phyloP scores from a whole-genome alignment of 495 filamentous ascomycete genomes.

The Neurospora sp. region DNA sequence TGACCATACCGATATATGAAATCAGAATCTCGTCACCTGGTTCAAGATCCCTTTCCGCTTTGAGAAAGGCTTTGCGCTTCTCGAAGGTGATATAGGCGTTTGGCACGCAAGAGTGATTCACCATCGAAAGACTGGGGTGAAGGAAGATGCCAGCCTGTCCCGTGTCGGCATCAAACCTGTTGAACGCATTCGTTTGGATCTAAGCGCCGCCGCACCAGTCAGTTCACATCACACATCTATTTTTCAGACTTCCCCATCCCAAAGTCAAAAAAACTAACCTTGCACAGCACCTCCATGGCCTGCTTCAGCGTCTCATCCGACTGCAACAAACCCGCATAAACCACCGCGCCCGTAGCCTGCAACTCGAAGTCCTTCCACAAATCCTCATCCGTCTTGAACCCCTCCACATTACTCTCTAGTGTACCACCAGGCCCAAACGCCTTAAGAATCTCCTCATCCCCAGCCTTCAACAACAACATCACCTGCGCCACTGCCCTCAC shows the following conservation, averaged over 20 bases:
- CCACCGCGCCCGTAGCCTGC: slow-evolving; percentile 35
- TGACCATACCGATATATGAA: slow-evolving; percentile 38
- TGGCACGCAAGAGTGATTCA: slow-evolving; percentile 45
- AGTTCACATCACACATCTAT: background rate
- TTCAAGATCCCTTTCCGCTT: slow-evolving; percentile 29
- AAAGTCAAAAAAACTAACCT: slow-evolving; percentile 17
- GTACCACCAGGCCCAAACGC: slow-evolving; percentile 16
- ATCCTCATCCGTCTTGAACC: slow-evolving; percentile 10
- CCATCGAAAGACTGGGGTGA: slow-evolving; percentile 35
- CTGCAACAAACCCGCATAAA: slow-evolving; percentile 25
- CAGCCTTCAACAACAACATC: slow-evolving; percentile 20
- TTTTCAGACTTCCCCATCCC: background rate
- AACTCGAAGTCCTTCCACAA: slow-evolving; percentile 32
- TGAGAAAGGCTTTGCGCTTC: slow-evolving; percentile 30
- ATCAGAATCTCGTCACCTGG: slow-evolving; percentile 40
- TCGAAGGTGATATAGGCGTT: slow-evolving; percentile 40
- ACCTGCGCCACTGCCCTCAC: slow-evolving; percentile 37
- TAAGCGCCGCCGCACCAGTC: slow-evolving; percentile 5
- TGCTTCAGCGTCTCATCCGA: slow-evolving; percentile 15
- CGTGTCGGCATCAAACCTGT: slow-evolving; percentile 28
- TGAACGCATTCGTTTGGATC: slow-evolving; percentile 40
- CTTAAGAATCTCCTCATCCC: slow-evolving; percentile 6
- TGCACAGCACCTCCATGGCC: slow-evolving; percentile 31
- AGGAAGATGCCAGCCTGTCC: slow-evolving; percentile 32
- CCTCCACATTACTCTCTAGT: slow-evolving; percentile 30